Evolutionary conservation across 1,284 basidiomycete species (phyloP), one percentile per base, ranked within the genome.

Genomic region (Peniophora sp.): DNA sequence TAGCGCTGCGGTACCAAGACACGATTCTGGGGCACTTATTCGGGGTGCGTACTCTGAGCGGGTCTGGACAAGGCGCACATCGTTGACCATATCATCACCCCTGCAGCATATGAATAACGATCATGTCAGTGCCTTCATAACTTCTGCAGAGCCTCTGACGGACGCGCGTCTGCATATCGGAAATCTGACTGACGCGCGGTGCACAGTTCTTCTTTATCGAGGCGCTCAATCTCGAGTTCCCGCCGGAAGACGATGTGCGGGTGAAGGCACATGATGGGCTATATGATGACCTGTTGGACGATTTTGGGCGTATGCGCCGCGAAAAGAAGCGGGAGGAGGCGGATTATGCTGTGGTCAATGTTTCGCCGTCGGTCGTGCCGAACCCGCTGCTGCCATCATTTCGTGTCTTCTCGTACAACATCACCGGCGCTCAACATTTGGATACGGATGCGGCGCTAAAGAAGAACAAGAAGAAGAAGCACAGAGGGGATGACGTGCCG

Each of bases 1-100:
- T 96, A 51, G 77, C 87, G 17, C 69, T 96, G 54, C 72, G 88
- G 51, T 96, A 81, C 68, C 92, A 96, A 65, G 92, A 95, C 65
- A 94, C 90, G 6, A 88, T 97, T 55, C 74, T 97, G 23, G 92
- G 91, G 0, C 91, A 95, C 68, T 72, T 95, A 36, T 97, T 79
- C 58, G 94, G 94, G 55, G 85, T 85, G 67, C 6, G 37, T 41
- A n/a, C 18, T 41, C 37, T 41, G 37, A 67, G 83, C 71, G 20
- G 34, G 43, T 36, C 53, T 47, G 27, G 15, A 34, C 49, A 20
- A 22, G 22, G 12, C 36, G 47, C 36, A 27, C 17, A 27, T 27
- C 27, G 24, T 15, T 44, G 32, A 24, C 37, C n/a, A 41, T 41
- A 41, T 23, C 36, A 46, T 48, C 18, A n/a, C 44, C 27, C 17